Evolutionary conservation across 1,284 basidiomycete species (phyloP).

Genomic region (Cutaneotrichosporon mucoides): DNA sequence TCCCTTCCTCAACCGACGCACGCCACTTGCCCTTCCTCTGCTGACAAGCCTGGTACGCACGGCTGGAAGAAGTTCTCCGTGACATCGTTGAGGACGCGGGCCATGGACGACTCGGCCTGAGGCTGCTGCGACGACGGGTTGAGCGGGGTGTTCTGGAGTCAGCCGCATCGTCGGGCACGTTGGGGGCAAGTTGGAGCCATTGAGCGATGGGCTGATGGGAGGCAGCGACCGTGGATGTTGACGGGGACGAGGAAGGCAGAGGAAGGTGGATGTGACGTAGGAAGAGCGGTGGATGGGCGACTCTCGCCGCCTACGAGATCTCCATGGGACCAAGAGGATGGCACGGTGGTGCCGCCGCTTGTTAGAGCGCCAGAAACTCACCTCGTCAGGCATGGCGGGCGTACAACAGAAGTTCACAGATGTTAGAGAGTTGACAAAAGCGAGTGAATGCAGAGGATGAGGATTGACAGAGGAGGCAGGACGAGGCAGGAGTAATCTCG

Average conservation of each 20-base stretch:
- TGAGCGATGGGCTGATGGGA: not conserved
- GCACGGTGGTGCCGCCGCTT: too few relatives aligned
- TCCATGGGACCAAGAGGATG: too few relatives aligned
- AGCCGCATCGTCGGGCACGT: not conserved
- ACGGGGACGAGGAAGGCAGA: not conserved
- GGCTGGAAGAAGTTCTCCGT: conserved; percentile 44
- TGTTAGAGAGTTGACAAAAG: too few relatives aligned
- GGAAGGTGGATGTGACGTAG: not conserved
- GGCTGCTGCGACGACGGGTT: not conserved
- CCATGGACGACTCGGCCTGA: conserved; percentile 12
- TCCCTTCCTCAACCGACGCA: too few relatives aligned
- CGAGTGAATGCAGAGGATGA: too few relatives aligned
- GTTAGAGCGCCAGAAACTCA: not conserved
- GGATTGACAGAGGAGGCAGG: too few relatives aligned
- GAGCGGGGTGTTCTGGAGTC: conserved; percentile 13
- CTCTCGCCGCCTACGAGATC: too few relatives aligned
- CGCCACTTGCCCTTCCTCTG: not conserved
- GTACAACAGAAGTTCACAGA: not conserved
- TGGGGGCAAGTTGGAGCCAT: not conserved
- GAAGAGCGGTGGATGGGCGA: not conserved
- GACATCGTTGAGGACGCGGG: conserved; percentile 25
- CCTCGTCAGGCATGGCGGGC: conserved; percentile 2
- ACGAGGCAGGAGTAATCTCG: too few relatives aligned
- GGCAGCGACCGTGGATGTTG: not conserved
- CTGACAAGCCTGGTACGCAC: conserved; percentile 20